phyloP scores from a whole-genome alignment of 2,329 filamentous ascomycete species.

The Macroventuria anomochaeta region DNA sequence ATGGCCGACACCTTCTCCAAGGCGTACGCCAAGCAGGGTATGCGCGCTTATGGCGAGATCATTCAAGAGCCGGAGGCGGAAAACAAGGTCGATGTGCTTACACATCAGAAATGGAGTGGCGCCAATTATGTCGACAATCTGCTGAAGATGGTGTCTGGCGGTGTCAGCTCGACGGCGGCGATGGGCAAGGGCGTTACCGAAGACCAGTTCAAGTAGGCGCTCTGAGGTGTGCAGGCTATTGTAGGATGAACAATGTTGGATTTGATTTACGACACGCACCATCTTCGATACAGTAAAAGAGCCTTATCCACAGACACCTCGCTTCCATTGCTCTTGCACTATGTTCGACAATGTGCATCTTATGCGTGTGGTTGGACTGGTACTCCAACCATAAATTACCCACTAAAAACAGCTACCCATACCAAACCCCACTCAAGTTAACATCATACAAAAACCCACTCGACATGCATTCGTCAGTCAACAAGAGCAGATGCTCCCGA shows the following conservation, averaged over 20 bases:
- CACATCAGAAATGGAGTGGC: constrained; percentile 98
- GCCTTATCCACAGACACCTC: too few relatives aligned
- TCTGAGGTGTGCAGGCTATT: neutral
- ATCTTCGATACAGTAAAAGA: too few relatives aligned
- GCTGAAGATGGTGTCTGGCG: constrained; percentile 96
- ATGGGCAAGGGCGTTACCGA: constrained; percentile 99
- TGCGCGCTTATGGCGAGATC: constrained; percentile 96
- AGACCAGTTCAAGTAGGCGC: constrained; percentile 79
- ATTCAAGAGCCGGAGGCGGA: constrained; percentile 99
- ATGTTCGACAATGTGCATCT: too few relatives aligned
- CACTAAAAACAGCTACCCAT: too few relatives aligned
- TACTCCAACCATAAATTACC: too few relatives aligned
- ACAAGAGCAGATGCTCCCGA: too few relatives aligned
- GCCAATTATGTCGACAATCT: constrained; percentile 94
- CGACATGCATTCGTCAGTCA: too few relatives aligned
- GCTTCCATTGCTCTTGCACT: too few relatives aligned
- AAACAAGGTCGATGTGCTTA: constrained; percentile 88
- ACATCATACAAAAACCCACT: too few relatives aligned
- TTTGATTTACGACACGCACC: neutral
- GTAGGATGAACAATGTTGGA: neutral
- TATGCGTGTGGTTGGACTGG: too few relatives aligned
- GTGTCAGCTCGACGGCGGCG: constrained; percentile 87
- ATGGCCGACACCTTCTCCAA: constrained; percentile 88
- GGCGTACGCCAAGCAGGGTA: constrained; percentile 80
- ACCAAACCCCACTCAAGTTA: too few relatives aligned